These are phyloP conservation scores for Quercus phellos DNA, from an alignment of 331 rosid genomes.

Conservation along the genomic window DNA sequence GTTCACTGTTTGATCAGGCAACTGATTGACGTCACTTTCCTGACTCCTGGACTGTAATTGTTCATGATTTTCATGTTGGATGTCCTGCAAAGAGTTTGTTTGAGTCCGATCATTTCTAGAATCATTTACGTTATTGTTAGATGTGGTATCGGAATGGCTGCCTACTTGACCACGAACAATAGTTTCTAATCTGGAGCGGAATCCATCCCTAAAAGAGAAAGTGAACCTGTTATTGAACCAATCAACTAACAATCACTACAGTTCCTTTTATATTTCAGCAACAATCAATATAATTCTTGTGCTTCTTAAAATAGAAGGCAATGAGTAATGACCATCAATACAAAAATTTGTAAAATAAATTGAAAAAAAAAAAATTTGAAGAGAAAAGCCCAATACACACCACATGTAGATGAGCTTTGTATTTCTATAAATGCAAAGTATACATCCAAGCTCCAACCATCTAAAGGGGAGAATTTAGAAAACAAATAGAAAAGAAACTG, in stretches of 20 bases:
- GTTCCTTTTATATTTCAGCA: not conserved
- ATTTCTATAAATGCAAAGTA: not conserved
- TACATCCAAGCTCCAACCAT: not conserved
- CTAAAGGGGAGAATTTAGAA: not conserved
- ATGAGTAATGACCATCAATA: not conserved
- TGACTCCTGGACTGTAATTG: conserved; percentile 50
- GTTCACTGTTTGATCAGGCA: conserved; percentile 50
- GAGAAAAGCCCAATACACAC: not conserved
- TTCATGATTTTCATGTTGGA: conserved; percentile 51
- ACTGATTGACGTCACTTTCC: conserved; percentile 44
- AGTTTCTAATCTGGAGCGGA: conserved; percentile 81
- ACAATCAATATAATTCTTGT: conserved; percentile 11
- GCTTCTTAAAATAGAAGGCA: conserved; percentile 17
- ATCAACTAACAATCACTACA: conserved; percentile 15
- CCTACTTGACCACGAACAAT: conserved; percentile 87
- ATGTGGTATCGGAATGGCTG: conserved; percentile 57
- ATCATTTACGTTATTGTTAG: conserved; percentile 51
- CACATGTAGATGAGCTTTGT: not conserved
- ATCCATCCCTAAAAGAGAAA: conserved; percentile 70
- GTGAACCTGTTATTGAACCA: conserved; percentile 25
- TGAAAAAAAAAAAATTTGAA: not conserved
- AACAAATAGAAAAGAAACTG: not conserved
- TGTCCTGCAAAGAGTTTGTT: conserved; percentile 42
- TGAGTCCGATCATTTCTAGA: conserved; percentile 54
- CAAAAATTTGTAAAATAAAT: not conserved